phyloP scores from a whole-genome alignment of 805 yeast genomes.

The Huiozyma naganishii region DNA sequence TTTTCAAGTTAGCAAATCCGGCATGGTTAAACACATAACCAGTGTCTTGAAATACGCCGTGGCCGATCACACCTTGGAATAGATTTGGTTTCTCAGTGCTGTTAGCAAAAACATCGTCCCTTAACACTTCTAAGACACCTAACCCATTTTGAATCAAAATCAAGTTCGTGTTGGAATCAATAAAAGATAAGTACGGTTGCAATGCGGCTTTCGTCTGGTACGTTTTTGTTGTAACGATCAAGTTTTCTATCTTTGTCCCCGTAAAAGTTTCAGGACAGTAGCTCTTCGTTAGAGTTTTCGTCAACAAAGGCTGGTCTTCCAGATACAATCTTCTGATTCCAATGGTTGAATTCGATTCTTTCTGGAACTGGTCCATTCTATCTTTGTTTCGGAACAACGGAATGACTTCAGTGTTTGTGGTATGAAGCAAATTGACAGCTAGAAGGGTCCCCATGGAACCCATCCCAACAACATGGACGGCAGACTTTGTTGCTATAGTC shows the following conservation, averaged over 20 bases:
- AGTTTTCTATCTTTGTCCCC: constrained; percentile 32
- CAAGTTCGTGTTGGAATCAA: constrained; percentile 46
- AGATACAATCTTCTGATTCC: constrained; percentile 17
- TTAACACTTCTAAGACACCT: constrained; percentile 59
- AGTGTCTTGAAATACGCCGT: constrained; percentile 57
- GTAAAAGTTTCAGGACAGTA: constrained; percentile 19
- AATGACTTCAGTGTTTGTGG: constrained; percentile 15
- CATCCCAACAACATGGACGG: constrained; percentile 24
- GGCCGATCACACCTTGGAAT: constrained; percentile 70
- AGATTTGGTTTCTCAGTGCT: constrained; percentile 42
- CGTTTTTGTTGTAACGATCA: constrained; percentile 73
- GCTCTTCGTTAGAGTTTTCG: constrained; percentile 4
- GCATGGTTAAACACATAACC: constrained; percentile 44
- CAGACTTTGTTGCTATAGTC: not conserved
- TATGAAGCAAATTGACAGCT: constrained; percentile 19
- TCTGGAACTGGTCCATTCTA: constrained; percentile 16
- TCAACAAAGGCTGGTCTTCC: constrained; percentile 8
- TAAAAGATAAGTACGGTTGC: constrained; percentile 37
- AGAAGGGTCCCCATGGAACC: constrained; percentile 29
- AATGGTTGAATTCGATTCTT: constrained; percentile 12
- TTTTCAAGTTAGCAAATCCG: constrained; percentile 54
- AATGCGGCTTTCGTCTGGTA: constrained; percentile 61
- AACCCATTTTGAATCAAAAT: constrained; percentile 81
- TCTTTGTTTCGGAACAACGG: constrained; percentile 25
- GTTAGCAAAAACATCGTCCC: constrained; percentile 46